Evolutionary conservation across 2,329 filamentous ascomycete genomes (phyloP).

Genomic region (Mycosphaerelloides madeirae): DNA sequence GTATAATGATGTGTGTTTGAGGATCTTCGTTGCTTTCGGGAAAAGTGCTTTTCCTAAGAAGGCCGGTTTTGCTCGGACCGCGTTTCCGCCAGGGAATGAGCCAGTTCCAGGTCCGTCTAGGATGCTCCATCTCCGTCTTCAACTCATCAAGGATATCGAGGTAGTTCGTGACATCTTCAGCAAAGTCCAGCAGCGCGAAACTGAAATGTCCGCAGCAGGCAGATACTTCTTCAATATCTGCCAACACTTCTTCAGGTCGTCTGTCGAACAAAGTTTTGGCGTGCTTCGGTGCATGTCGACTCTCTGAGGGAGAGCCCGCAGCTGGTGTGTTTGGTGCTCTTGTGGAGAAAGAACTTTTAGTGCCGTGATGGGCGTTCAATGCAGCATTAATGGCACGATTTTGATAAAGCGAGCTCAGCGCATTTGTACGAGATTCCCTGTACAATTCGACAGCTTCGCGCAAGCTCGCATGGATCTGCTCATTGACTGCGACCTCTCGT

Average conservation of each 20-base stretch:
- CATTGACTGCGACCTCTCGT: slow-evolving; percentile 68
- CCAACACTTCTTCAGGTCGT: slow-evolving; percentile 61
- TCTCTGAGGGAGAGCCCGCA: slow-evolving; percentile 11
- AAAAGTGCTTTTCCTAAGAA: slow-evolving; percentile 16
- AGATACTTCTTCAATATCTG: slow-evolving; percentile 93
- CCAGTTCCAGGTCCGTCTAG: slow-evolving; percentile 73
- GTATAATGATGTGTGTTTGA: slow-evolving; percentile 20
- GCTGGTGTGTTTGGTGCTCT: slow-evolving; percentile 42
- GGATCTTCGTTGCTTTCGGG: slow-evolving; percentile 25
- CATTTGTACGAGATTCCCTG: slow-evolving; percentile 66
- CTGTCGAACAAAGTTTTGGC: slow-evolving; percentile 19
- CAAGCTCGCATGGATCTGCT: slow-evolving; percentile 74
- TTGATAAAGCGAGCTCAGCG: slow-evolving; percentile 73
- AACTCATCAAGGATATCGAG: slow-evolving; percentile 80
- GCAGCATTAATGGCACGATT: slow-evolving; percentile 64
- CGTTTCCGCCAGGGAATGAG: slow-evolving; percentile 65
- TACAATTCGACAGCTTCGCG: slow-evolving; percentile 76
- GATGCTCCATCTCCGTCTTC: slow-evolving; percentile 60
- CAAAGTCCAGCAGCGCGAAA: slow-evolving; percentile 85
- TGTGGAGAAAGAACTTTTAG: slow-evolving; percentile 39
- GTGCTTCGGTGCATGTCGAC: slow-evolving; percentile 5
- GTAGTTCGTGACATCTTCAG: slow-evolving; percentile 80
- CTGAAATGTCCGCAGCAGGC: slow-evolving; percentile 97
- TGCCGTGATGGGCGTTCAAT: slow-evolving; percentile 52
- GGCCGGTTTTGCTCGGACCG: slow-evolving; percentile 2